These are phyloP conservation scores for Blastobotrys petasosporus DNA, from an alignment of 1,139 yeast species.

Conservation along the genomic window DNA sequence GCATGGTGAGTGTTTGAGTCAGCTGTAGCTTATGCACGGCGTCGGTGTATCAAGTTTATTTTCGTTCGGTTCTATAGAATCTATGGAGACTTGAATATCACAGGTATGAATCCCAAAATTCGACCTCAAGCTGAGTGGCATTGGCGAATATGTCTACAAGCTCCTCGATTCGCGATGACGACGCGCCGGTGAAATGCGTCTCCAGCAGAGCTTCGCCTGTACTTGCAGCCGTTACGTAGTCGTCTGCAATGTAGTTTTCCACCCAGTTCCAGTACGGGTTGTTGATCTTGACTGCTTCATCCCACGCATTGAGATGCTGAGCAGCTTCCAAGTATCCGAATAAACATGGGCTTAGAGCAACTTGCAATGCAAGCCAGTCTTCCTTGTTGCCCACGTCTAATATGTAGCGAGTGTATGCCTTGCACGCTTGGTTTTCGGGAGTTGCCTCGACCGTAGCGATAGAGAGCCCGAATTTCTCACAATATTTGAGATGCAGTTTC, in stretches of 20 bases:
- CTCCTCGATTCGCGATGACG: conserved; percentile 42
- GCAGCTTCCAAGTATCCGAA: conserved; percentile 66
- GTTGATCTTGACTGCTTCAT: conserved; percentile 19
- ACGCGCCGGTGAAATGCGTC: conserved; percentile 34
- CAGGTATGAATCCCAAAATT: conserved; percentile 49
- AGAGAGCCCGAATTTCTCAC: conserved; percentile 44
- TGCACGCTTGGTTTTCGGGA: conserved; percentile 51
- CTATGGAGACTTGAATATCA: conserved; percentile 16
- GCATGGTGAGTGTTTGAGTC: too few species aligned
- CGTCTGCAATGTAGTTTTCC: conserved; percentile 51
- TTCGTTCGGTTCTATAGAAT: conserved; percentile 17
- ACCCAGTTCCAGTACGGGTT: conserved; percentile 53
- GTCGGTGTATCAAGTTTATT: neutral
- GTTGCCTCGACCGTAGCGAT: conserved; percentile 44
- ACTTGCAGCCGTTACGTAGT: conserved; percentile 48
- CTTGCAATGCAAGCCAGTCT: conserved; percentile 59
- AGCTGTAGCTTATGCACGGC: too few species aligned
- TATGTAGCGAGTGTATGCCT: conserved; percentile 56
- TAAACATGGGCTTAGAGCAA: conserved; percentile 71
- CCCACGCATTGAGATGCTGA: conserved; percentile 16
- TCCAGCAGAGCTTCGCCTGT: conserved; percentile 49
- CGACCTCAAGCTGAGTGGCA: conserved; percentile 54
- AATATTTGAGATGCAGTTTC: conserved; percentile 48
- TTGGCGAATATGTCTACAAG: conserved; percentile 53
- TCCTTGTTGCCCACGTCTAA: conserved; percentile 45